phyloP scores from a whole-genome alignment of 768 basidiomycete species.

The Boletus rubroflammeus region DNA sequence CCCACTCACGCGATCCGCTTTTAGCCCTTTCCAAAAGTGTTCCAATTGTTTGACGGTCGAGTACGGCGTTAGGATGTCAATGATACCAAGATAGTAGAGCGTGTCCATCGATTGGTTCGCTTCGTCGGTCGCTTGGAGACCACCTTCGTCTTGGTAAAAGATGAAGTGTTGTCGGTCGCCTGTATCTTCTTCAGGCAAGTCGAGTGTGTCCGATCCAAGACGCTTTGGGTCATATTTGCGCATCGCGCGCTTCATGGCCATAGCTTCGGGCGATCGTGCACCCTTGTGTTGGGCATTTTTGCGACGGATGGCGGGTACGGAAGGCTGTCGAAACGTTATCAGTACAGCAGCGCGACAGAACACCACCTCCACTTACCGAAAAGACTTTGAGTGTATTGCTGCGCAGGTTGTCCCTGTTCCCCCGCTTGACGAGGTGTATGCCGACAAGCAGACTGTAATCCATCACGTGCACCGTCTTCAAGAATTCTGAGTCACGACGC shows the following conservation, averaged over 20 bases:
- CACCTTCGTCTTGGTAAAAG: slow-evolving; percentile 97
- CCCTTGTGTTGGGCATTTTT: slow-evolving; percentile 60
- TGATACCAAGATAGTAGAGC: slow-evolving; percentile 93
- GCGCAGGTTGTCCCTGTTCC: slow-evolving; percentile 89
- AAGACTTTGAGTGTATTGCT: slow-evolving; percentile 90
- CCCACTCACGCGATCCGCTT: slow-evolving; percentile 75
- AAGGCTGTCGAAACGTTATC: slow-evolving; percentile 47
- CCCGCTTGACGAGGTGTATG: slow-evolving; percentile 86
- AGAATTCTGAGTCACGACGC: slow-evolving; percentile 78
- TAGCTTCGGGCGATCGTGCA: slow-evolving; percentile 62
- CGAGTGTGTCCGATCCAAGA: slow-evolving; percentile 49
- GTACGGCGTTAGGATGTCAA: slow-evolving; percentile 96
- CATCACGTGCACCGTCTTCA: slow-evolving; percentile 86
- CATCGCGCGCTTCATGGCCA: slow-evolving; percentile 83
- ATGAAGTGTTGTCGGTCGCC: slow-evolving; percentile 65
- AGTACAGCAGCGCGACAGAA: neutral
- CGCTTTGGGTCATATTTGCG: slow-evolving; percentile 76
- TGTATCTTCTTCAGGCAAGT: slow-evolving; percentile 61
- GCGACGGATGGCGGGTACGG: slow-evolving; percentile 59
- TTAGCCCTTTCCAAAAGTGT: slow-evolving; percentile 89
- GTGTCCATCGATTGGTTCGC: slow-evolving; percentile 66
- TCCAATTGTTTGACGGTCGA: slow-evolving; percentile 72
- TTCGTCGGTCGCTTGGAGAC: slow-evolving; percentile 87
- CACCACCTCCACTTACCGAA: slow-evolving; percentile 53
- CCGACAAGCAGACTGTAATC: slow-evolving; percentile 95